Evolutionary conservation across 257 asterid species (phyloP).

Genomic region (Salvia rosmarinus): DNA sequence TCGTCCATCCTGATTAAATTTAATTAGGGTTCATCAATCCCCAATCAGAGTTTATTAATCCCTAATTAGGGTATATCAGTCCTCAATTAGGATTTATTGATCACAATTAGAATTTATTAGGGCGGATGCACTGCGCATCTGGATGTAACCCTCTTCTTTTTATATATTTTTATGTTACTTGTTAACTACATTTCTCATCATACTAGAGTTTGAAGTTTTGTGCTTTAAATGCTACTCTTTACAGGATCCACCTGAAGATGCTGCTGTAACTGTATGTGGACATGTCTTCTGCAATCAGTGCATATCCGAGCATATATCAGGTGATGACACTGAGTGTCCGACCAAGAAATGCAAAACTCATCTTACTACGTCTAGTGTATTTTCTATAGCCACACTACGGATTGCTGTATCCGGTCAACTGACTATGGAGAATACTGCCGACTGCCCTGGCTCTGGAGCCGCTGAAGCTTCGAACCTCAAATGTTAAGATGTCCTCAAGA

Average conservation of each 20-base stretch:
- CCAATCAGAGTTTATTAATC: no score
- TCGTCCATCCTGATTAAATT: no score
- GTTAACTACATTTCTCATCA: neutral
- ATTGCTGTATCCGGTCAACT: conserved; percentile 58
- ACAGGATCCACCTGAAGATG: conserved; percentile 99
- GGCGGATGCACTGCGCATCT: no score
- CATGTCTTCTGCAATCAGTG: conserved; percentile 97
- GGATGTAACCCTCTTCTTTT: no score
- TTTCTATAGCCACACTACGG: conserved; percentile 63
- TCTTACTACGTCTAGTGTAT: conserved; percentile 56
- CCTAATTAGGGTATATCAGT: no score
- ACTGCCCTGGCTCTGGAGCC: conserved; percentile 39
- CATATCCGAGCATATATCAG: conserved; percentile 79
- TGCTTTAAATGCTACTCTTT: conserved; percentile 29
- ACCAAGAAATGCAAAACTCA: conserved; percentile 70
- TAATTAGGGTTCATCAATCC: no score
- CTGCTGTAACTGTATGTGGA: conserved; percentile 86
- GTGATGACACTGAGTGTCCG: conserved; percentile 84
- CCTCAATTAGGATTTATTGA: no score
- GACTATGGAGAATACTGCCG: conserved; percentile 37
- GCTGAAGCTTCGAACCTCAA: conserved; percentile 49
- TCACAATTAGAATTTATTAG: no score
- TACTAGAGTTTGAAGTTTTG: conserved; percentile 3
- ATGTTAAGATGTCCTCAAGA: conserved; percentile 49
- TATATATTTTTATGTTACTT: neutral